These are phyloP conservation scores for Musa balbisiana DNA, from an alignment of 202 grass and related monocot species.

Conservation along the genomic window DNA sequence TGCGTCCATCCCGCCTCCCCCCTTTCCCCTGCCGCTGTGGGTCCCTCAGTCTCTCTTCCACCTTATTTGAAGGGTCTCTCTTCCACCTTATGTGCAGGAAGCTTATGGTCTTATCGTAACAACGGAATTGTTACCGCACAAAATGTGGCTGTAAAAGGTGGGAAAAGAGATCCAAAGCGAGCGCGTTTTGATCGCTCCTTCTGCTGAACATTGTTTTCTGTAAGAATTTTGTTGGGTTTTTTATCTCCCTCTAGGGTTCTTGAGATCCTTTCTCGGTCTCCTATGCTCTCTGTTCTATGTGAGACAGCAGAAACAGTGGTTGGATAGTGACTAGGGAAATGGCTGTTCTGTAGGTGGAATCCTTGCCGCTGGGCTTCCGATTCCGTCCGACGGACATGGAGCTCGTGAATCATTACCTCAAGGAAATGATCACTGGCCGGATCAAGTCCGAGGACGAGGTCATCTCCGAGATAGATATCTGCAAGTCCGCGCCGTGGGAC, in stretches of 20 bases:
- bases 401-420: conserved; percentile 82
- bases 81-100: no score
- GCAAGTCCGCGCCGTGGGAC: conserved; percentile 97
- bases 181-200: background rate
- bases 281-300: background rate
- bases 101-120: no score
- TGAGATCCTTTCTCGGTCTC: background rate
- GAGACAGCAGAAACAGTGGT: background rate
- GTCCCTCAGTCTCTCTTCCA: no score
- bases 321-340: conserved; percentile 13
- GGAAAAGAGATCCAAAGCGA: background rate
- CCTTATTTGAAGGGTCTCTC: no score
- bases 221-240: background rate
- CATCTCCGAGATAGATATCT: conserved; percentile 88
- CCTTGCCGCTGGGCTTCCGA: conserved; percentile 77
- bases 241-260: background rate
- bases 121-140: no score
- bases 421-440: conserved; percentile 76
- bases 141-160: background rate
- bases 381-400: conserved; percentile 96
- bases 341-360: conserved; percentile 48
- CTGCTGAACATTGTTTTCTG: background rate
- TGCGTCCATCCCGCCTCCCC: background rate
- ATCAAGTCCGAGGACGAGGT: conserved; percentile 54
- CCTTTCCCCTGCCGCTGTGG: background rate